These are phyloP conservation scores for Metarhizium brunneum DNA, from an alignment of 2,329 filamentous ascomycete genomes.

Conservation along the genomic window DNA sequence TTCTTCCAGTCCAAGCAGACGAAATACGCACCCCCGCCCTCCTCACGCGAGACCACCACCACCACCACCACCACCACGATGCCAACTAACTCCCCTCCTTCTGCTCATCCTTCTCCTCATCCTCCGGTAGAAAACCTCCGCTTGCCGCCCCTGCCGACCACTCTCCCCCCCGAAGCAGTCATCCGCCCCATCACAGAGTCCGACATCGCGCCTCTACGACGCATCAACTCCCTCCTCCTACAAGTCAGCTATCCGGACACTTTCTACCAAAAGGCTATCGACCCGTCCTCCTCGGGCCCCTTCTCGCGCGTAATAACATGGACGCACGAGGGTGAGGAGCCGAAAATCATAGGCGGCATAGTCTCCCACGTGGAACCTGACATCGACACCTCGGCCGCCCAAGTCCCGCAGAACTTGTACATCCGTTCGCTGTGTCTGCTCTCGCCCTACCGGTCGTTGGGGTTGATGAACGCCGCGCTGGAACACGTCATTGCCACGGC, in stretches of 20 bases:
- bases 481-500: slow-evolving; percentile 38
- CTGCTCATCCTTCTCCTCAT: slow-evolving; percentile 9
- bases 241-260: slow-evolving; percentile 54
- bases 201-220: slow-evolving; percentile 49
- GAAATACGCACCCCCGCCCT: slow-evolving; percentile 26
- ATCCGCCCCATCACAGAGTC: slow-evolving; percentile 40
- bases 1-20: slow-evolving; percentile 46
- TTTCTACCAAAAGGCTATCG: slow-evolving; percentile 49
- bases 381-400: background rate
- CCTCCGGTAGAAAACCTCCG: slow-evolving; percentile 8
- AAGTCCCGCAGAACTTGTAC: slow-evolving; percentile 41
- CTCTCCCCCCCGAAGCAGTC: slow-evolving; percentile 37
- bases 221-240: slow-evolving; percentile 57
- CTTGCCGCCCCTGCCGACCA: slow-evolving; percentile 19
- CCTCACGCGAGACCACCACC: slow-evolving; percentile 3
- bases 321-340: slow-evolving; percentile 30
- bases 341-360: slow-evolving; percentile 51
- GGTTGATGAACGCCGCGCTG: slow-evolving; percentile 48
- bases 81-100: slow-evolving; percentile 12
- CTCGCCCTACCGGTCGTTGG: slow-evolving; percentile 52
- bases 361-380: slow-evolving; percentile 50
- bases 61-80: background rate
- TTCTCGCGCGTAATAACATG: slow-evolving; percentile 54
- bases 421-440: slow-evolving; percentile 56
- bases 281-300: slow-evolving; percentile 37